These are phyloP conservation scores for Ophiostoma sp. DNA, from an alignment of 2,329 filamentous ascomycete genomes.

Conservation along the genomic window DNA sequence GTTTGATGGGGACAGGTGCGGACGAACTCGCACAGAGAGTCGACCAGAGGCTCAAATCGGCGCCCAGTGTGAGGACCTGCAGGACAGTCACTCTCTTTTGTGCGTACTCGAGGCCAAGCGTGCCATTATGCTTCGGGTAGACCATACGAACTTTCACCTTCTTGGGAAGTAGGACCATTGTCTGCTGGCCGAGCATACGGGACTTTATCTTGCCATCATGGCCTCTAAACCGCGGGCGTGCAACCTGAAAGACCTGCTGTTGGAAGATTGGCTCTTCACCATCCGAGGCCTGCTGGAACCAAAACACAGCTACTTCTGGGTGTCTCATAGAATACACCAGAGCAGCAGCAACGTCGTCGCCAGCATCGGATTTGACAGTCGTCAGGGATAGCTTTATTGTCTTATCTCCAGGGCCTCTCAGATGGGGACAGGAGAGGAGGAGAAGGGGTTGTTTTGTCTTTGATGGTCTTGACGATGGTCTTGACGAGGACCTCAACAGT, in stretches of 20 bases:
- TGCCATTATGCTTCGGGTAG: not conserved
- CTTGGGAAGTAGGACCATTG: constrained; percentile 20
- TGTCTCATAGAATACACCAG: constrained; percentile 33
- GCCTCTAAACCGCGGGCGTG: not conserved
- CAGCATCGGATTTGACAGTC: constrained; percentile 26
- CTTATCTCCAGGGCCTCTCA: constrained; percentile 41
- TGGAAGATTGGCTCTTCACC: constrained; percentile 30
- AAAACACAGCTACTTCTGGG: constrained; percentile 33
- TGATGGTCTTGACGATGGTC: not conserved
- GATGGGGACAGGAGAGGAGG: constrained; percentile 48
- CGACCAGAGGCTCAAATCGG: constrained; percentile 27
- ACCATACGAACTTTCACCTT: not conserved
- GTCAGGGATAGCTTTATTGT: constrained; percentile 44
- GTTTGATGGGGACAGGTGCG: not conserved
- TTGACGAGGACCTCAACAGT: not conserved
- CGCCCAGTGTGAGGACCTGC: constrained; percentile 27
- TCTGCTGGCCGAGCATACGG: constrained; percentile 15
- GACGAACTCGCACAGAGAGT: constrained; percentile 23
- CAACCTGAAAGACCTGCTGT: constrained; percentile 28
- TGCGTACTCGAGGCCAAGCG: not conserved
- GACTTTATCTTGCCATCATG: not conserved
- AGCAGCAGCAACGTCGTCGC: constrained; percentile 30
- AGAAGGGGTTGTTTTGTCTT: constrained; percentile 33
- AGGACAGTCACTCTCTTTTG: constrained; percentile 19
- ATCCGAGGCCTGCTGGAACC: constrained; percentile 30